Conservation (phyloP, 768 basidiomycete species). For the Tylopilus sp. region DNA sequence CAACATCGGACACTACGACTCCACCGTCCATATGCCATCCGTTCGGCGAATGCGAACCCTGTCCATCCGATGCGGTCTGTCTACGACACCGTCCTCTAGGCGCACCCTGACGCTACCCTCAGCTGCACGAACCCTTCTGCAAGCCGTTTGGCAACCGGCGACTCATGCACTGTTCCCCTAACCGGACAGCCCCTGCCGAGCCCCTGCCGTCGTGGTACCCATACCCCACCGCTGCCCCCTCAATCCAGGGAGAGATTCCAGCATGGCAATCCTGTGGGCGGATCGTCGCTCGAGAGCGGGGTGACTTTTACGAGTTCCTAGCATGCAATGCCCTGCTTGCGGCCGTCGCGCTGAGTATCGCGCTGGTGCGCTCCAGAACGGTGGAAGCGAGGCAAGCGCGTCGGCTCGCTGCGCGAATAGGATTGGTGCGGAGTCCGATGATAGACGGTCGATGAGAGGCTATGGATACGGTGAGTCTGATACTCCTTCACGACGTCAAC, state of each 20-base stretch:
- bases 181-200: conserved; percentile 27
- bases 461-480: conserved; percentile 2
- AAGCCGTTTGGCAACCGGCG: conserved; percentile 94
- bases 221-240: conserved; percentile 10
- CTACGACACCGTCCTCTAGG: conserved; percentile 3
- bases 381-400: conserved; percentile 73
- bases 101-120: conserved; percentile 5
- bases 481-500: neutral
- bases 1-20: conserved; percentile 3
- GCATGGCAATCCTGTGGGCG: conserved; percentile 96
- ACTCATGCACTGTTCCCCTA: conserved; percentile 71
- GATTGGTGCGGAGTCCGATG: conserved; percentile 46
- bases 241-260: conserved; percentile 52
- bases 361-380: conserved; percentile 66
- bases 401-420: conserved; percentile 83
- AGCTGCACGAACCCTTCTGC: conserved; percentile 89
- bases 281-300: conserved; percentile 71
- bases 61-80: conserved; percentile 60
- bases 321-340: conserved; percentile 79
- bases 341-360: conserved; percentile 56
- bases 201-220: conserved; percentile 17
- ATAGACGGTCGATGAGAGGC: conserved; percentile 8
- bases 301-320: conserved; percentile 89
- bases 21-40: conserved; percentile 42
- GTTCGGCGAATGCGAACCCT: conserved; percentile 58